phyloP scores from a whole-genome alignment of 2,329 filamentous ascomycete genomes.

The Colletotrichum destructivum region DNA sequence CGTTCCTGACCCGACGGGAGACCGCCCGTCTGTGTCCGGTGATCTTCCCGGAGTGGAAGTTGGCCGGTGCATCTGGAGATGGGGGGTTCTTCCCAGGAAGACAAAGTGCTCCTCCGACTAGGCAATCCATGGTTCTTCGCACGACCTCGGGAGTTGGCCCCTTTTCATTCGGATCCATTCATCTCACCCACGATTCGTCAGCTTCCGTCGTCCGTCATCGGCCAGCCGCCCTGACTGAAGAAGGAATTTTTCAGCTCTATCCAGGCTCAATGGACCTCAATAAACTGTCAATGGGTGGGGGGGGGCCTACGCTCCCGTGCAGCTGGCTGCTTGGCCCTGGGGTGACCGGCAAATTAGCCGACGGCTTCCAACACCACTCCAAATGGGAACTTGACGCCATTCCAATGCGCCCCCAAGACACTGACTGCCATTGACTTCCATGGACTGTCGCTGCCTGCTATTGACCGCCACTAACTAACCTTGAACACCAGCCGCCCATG shows the following conservation, averaged over 20 bases:
- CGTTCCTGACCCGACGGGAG: constrained; percentile 11
- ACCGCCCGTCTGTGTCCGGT: constrained; percentile 13
- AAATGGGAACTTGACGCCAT: background rate
- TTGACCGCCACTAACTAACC: too few relatives aligned
- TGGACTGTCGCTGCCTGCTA: background rate
- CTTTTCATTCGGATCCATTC: too few relatives aligned
- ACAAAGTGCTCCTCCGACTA: constrained; percentile 13
- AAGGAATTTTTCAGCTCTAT: constrained; percentile 19
- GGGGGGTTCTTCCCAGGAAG: constrained; percentile 16
- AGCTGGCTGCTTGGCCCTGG: background rate
- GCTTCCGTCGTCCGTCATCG: constrained; percentile 17
- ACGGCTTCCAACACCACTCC: background rate
- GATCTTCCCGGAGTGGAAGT: constrained; percentile 18
- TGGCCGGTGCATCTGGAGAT: background rate
- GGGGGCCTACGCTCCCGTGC: constrained; percentile 12
- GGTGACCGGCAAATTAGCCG: background rate
- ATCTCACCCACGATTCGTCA: background rate
- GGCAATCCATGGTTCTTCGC: constrained; percentile 29
- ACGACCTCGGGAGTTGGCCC: background rate
- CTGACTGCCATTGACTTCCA: constrained; percentile 1
- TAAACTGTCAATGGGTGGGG: background rate
- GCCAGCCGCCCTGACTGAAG: constrained; percentile 1
- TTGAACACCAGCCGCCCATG: too few relatives aligned
- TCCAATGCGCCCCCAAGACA: background rate
- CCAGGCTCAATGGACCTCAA: constrained; percentile 9